A percentile compares a stretch with the other conserved stretches of the same genome.
Conservation (phyloP, 495 filamentous ascomycete species). For the Paragyromitra xinjiangensis region DNA sequence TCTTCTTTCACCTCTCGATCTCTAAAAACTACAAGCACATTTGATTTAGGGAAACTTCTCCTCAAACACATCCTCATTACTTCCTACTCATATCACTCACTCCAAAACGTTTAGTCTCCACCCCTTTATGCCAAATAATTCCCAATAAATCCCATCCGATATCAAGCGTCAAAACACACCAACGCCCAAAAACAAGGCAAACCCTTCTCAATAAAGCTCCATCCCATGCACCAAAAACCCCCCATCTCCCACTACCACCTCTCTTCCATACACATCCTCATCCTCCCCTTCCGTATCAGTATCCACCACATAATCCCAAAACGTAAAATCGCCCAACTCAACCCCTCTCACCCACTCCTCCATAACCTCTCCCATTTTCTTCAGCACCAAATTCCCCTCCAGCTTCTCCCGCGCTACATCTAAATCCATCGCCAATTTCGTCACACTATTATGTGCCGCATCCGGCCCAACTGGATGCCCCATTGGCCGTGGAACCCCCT, state of each 20-base stretch:
- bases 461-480: conserved; percentile 5
- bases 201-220: not conserved
- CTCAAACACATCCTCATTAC: too few species aligned
- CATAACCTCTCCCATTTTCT: not conserved
- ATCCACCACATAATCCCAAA: conserved; percentile 16
- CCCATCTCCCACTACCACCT: not conserved
- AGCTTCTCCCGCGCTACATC: not conserved
- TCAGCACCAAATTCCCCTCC: conserved; percentile 5
- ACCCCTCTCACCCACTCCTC: conserved; percentile 7
- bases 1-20: too few species aligned
- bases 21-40: too few species aligned
- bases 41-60: too few species aligned
- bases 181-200: too few species aligned
- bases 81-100: too few species aligned
- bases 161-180: too few species aligned
- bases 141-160: too few species aligned
- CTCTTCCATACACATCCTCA: not conserved
- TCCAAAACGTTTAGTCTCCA: too few species aligned
- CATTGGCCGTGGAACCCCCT: conserved; percentile 1
- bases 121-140: too few species aligned
- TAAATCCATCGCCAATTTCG: conserved; percentile 14
- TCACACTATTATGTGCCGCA: conserved; percentile 18
- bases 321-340: conserved; percentile 23
- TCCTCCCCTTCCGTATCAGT: not conserved
- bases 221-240: not conserved